Evolutionary conservation across 2,329 filamentous ascomycete species (phyloP).

Genomic region (Venturia aucupariae): DNA sequence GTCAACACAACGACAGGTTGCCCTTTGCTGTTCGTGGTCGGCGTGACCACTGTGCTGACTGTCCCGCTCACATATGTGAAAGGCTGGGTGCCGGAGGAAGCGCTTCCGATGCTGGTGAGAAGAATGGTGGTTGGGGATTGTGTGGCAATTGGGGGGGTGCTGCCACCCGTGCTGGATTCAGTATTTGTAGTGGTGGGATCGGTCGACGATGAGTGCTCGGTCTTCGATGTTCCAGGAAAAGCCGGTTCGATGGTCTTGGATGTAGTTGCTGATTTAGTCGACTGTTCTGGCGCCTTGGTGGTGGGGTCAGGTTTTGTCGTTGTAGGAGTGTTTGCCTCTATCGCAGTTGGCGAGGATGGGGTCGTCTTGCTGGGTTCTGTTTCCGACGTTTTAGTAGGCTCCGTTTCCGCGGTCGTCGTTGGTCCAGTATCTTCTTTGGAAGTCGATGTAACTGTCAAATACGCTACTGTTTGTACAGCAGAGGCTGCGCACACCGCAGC

Average conservation of each 20-base stretch:
- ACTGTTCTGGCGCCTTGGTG: not conserved
- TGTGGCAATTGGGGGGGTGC: not conserved
- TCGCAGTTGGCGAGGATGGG: not conserved
- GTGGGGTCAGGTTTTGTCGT: not conserved
- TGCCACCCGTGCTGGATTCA: not conserved
- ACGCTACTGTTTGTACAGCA: conserved; percentile 4
- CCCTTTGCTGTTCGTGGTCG: not conserved
- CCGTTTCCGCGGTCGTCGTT: not conserved
- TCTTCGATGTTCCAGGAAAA: not conserved
- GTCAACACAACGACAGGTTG: not conserved
- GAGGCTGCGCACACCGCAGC: not conserved
- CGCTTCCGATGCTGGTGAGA: not conserved
- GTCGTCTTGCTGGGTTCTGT: not conserved
- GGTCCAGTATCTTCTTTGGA: conserved; percentile 1
- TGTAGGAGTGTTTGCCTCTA: not conserved
- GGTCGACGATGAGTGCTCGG: not conserved
- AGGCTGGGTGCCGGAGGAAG: not conserved
- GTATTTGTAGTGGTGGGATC: not conserved
- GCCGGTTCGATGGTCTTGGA: not conserved
- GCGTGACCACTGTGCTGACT: not conserved
- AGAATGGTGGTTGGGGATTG: not conserved
- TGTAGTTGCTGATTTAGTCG: not conserved
- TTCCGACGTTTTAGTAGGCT: not conserved
- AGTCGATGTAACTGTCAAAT: not conserved
- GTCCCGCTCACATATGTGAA: conserved; percentile 3